Conservation (phyloP, 2,329 filamentous ascomycete species). For the Alternaria infectoria region DNA sequence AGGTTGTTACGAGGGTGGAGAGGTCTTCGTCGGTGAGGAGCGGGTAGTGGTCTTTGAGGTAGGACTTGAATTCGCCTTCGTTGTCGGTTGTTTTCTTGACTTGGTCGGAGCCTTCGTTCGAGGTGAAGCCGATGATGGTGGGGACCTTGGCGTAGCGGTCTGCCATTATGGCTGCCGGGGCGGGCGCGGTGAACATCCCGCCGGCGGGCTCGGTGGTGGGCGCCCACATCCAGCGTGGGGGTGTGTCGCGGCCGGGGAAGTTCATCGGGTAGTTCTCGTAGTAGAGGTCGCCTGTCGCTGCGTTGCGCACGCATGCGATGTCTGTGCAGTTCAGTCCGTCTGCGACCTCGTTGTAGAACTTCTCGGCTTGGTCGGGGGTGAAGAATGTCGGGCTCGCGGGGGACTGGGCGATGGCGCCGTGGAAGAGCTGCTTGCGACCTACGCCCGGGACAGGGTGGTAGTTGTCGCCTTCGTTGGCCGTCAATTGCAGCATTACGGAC, state of each 20-base stretch:
- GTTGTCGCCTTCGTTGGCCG: conserved; percentile 41
- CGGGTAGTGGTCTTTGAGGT: conserved; percentile 50
- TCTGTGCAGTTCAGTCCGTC: conserved; percentile 40
- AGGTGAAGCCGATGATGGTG: conserved; percentile 41
- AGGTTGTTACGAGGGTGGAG: conserved; percentile 28
- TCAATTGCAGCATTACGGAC: conserved; percentile 38
- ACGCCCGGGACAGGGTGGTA: conserved; percentile 32
- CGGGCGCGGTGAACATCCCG: conserved; percentile 38
- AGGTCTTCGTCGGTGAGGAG: conserved; percentile 61
- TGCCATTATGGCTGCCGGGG: conserved; percentile 34
- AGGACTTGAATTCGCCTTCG: conserved; percentile 46
- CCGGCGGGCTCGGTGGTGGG: conserved; percentile 39
- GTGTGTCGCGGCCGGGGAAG: conserved; percentile 39
- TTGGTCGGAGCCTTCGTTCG: conserved; percentile 51
- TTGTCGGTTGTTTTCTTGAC: conserved; percentile 46
- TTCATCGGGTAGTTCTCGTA: conserved; percentile 44
- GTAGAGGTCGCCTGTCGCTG: conserved; percentile 38
- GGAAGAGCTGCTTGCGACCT: conserved; percentile 38
- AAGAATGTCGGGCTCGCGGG: conserved; percentile 43
- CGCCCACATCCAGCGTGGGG: conserved; percentile 46
- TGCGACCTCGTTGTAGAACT: conserved; percentile 42
- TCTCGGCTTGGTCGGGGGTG: conserved; percentile 37
- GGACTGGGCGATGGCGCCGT: conserved; percentile 40
- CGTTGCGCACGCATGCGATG: conserved; percentile 36
- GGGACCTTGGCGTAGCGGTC: conserved; percentile 39